These are phyloP conservation scores for Calonectria hongkongensis DNA, from an alignment of 2,329 filamentous ascomycete species.

Conservation along the genomic window DNA sequence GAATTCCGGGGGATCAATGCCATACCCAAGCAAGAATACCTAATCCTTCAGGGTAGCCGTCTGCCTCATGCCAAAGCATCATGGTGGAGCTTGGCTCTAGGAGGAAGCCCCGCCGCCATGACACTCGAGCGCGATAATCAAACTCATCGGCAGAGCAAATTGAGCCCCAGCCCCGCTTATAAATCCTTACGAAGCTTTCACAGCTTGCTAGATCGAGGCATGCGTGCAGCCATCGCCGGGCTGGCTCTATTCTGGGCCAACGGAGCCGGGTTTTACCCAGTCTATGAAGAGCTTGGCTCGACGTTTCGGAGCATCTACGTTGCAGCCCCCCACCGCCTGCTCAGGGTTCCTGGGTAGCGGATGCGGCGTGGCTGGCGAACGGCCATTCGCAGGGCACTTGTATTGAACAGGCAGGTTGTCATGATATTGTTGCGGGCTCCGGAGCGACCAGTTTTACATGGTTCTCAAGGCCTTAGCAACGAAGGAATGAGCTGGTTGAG, in stretches of 20 bases:
- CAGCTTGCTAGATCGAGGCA: constrained; percentile 4
- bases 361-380: neutral
- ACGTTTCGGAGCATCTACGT: neutral
- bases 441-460: neutral
- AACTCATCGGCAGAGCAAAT: neutral
- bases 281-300: neutral
- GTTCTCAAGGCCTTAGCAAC: neutral
- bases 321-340: neutral
- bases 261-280: constrained; percentile 10
- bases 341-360: neutral
- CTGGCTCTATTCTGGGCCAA: constrained; percentile 13
- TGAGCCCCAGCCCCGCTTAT: constrained; percentile 37
- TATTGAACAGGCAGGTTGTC: constrained; percentile 23
- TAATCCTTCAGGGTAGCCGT: constrained; percentile 32
- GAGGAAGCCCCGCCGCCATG: constrained; percentile 26
- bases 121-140: constrained; percentile 25
- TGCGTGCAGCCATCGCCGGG: constrained; percentile 12
- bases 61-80: neutral
- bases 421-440: neutral
- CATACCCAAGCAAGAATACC: constrained; percentile 6
- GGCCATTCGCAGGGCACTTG: constrained; percentile 12
- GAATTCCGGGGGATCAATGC: constrained; percentile 9
- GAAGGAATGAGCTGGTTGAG: constrained; percentile 1
- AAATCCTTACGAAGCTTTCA: constrained; percentile 38
- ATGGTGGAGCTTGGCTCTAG: constrained; percentile 7